Evolutionary conservation across 192 early-diverging fungal genomes (phyloP).

Genomic region (Podila horticola): DNA sequence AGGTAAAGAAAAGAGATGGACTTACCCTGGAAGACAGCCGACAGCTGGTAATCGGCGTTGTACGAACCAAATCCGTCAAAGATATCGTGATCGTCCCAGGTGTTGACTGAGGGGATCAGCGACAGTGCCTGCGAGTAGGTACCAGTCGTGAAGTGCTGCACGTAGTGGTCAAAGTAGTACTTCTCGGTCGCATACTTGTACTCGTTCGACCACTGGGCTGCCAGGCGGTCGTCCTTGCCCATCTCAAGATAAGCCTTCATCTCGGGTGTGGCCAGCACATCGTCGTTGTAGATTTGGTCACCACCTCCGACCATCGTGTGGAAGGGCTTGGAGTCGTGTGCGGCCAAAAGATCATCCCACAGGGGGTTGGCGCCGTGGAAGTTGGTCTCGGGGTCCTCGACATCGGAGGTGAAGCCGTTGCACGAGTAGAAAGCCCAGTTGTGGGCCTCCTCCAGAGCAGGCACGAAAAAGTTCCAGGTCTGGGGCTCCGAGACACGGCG

Average conservation of each 20-base stretch:
- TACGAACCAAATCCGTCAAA: constrained; percentile 93
- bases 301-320: constrained; percentile 80
- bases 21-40: constrained; percentile 74
- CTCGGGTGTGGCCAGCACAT: constrained; percentile 49
- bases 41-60: constrained; percentile 76
- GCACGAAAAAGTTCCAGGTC: constrained; percentile 56
- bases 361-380: constrained; percentile 61
- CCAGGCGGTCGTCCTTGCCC: constrained; percentile 24
- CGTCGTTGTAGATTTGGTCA: constrained; percentile 79
- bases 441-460: constrained; percentile 60
- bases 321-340: constrained; percentile 70
- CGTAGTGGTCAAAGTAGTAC: constrained; percentile 80
- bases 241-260: constrained; percentile 24
- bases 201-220: constrained; percentile 26
- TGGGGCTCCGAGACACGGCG: constrained; percentile 24
- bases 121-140: constrained; percentile 74
- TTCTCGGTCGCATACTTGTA: constrained; percentile 42
- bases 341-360: constrained; percentile 75
- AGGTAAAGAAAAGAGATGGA: background rate
- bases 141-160: constrained; percentile 65
- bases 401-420: constrained; percentile 76
- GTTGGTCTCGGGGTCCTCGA: constrained; percentile 58
- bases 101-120: constrained; percentile 77
- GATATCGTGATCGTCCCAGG: constrained; percentile 90
- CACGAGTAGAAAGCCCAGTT: constrained; percentile 79